Evolutionary conservation across 2,329 filamentous ascomycete species (phyloP).

Genomic region (Gnomoniopsis smithogilvyi): DNA sequence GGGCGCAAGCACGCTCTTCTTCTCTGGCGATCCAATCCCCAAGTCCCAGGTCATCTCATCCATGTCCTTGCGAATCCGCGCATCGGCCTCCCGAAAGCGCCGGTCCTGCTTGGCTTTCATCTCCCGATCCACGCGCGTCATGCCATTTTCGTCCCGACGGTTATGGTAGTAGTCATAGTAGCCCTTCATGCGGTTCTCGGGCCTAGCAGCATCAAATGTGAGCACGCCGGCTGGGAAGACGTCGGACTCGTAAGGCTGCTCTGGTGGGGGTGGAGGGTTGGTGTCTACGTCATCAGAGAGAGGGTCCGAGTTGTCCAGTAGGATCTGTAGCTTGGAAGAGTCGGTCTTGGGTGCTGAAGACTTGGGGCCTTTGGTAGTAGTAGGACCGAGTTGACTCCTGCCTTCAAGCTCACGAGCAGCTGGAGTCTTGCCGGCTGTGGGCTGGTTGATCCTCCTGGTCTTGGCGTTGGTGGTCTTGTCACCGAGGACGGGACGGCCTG

Average conservation of each 20-base stretch:
- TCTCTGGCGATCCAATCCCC: constrained; percentile 43
- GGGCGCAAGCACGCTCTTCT: constrained; percentile 28
- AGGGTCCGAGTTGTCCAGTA: constrained; percentile 46
- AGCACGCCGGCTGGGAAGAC: constrained; percentile 58
- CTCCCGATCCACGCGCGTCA: constrained; percentile 59
- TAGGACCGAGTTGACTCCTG: constrained; percentile 59
- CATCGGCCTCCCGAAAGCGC: constrained; percentile 57
- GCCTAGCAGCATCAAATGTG: constrained; percentile 56
- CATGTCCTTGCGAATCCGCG: constrained; percentile 64
- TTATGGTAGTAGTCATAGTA: constrained; percentile 61
- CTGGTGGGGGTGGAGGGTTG: constrained; percentile 23
- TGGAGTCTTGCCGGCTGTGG: constrained; percentile 56
- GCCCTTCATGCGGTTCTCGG: constrained; percentile 56
- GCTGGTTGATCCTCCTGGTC: constrained; percentile 62
- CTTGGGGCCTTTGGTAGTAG: constrained; percentile 57
- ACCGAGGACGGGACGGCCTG: constrained; percentile 72
- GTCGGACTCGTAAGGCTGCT: constrained; percentile 67
- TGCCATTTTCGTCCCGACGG: constrained; percentile 65
- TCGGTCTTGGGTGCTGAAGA: constrained; percentile 51
- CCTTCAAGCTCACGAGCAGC: constrained; percentile 49
- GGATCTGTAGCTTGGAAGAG: constrained; percentile 60
- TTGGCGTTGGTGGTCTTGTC: constrained; percentile 98
- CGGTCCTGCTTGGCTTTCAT: constrained; percentile 51
- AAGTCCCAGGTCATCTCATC: constrained; percentile 36
- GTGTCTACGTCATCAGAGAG: constrained; percentile 45